Conservation (phyloP, 2,329 filamentous ascomycete genomes). For the Escovopsis weberi region DNA sequence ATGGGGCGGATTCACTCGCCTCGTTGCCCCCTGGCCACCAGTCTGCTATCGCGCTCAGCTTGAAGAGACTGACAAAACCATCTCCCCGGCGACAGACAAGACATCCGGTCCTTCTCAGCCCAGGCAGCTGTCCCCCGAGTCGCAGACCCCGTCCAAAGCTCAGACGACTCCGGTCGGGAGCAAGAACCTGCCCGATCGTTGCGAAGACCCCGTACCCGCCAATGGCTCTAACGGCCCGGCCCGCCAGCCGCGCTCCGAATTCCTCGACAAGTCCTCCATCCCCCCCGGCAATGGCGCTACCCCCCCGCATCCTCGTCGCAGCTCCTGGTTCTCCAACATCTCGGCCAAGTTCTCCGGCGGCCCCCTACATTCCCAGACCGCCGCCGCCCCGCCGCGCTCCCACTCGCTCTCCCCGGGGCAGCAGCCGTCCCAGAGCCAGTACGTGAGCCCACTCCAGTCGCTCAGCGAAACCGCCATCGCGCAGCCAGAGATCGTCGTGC, state of each 20-base stretch:
- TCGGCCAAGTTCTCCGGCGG: constrained; percentile 75
- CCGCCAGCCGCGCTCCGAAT: constrained; percentile 19
- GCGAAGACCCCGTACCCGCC: constrained; percentile 9
- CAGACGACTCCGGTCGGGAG: neutral
- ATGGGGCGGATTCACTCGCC: no score
- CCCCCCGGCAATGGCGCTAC: constrained; percentile 12
- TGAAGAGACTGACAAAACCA: constrained; percentile 8
- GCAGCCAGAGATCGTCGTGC: constrained; percentile 19
- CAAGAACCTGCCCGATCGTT: constrained; percentile 9
- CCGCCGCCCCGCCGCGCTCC: constrained; percentile 12
- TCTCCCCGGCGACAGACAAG: constrained; percentile 13
- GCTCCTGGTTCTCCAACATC: constrained; percentile 87
- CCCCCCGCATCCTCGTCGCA: constrained; percentile 39
- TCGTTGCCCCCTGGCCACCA: no score
- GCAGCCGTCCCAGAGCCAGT: constrained; percentile 2
- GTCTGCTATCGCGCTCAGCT: no score
- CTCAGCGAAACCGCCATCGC: constrained; percentile 18
- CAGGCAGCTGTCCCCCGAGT: constrained; percentile 17
- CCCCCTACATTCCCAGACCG: constrained; percentile 24
- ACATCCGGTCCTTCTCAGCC: constrained; percentile 17
- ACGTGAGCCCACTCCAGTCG: constrained; percentile 5
- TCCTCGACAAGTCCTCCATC: constrained; percentile 18
- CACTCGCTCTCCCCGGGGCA: constrained; percentile 2
- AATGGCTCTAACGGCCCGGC: constrained; percentile 12
- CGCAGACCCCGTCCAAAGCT: constrained; percentile 11